Evolutionary conservation across 805 yeast species (phyloP).

Genomic region (Myxozyma geophila): DNA sequence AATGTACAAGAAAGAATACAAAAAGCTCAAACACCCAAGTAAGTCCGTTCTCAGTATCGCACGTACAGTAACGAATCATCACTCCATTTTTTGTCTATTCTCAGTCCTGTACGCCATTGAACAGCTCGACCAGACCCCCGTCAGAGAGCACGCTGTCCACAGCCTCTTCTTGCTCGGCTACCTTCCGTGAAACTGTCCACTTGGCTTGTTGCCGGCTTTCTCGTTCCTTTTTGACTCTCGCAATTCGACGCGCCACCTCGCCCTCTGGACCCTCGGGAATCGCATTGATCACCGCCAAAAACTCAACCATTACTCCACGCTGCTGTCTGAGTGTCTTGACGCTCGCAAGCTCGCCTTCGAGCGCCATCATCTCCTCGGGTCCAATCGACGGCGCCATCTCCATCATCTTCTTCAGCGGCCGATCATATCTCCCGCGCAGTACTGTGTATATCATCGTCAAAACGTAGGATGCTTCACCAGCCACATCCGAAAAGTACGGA

Average conservation of each 20-base stretch:
- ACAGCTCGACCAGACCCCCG: slow-evolving; percentile 28
- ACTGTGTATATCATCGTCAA: slow-evolving; percentile 79
- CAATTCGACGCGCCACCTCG: slow-evolving; percentile 30
- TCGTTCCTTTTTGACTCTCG: slow-evolving; percentile 21
- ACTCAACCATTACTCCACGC: slow-evolving; percentile 75
- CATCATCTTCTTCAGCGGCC: slow-evolving; percentile 66
- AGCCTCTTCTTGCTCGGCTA: slow-evolving; percentile 29
- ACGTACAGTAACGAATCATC: too few species aligned
- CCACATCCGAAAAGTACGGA: slow-evolving; percentile 81
- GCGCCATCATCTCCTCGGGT: slow-evolving; percentile 60
- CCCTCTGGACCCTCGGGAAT: slow-evolving; percentile 34
- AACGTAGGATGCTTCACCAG: slow-evolving; percentile 89
- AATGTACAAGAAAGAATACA: too few species aligned
- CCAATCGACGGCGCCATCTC: slow-evolving; percentile 53
- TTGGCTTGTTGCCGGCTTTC: slow-evolving; percentile 17
- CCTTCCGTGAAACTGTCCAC: slow-evolving; percentile 30
- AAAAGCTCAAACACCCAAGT: too few species aligned
- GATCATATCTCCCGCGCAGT: slow-evolving; percentile 67
- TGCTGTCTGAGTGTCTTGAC: slow-evolving; percentile 78
- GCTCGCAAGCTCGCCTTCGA: slow-evolving; percentile 65
- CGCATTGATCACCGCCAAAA: slow-evolving; percentile 65
- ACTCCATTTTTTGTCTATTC: background rate
- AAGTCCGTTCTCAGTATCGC: too few species aligned
- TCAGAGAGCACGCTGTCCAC: slow-evolving; percentile 30
- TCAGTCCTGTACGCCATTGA: background rate